Conservation (phyloP, 23 red algal genomes). For the Gracilaria gracilis region DNA sequence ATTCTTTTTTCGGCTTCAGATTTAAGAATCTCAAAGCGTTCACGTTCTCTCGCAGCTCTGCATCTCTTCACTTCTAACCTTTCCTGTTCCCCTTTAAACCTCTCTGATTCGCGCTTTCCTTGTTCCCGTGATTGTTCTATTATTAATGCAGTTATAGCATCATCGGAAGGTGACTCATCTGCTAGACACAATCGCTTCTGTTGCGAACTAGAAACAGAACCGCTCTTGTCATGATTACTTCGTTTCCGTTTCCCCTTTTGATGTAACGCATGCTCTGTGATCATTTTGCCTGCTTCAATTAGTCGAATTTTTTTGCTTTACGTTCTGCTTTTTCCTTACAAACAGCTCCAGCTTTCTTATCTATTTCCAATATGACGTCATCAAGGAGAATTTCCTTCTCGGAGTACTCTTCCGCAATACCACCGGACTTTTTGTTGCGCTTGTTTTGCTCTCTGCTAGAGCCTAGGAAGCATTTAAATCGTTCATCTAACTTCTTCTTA, state of each 20-base stretch:
- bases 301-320: not conserved
- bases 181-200: no score
- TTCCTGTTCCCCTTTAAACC: not conserved
- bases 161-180: not conserved
- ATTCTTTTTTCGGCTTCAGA: not conserved
- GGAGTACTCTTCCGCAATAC: constrained; percentile 27
- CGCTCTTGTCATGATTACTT: not conserved
- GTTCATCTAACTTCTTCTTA: not conserved
- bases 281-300: constrained; percentile 21
- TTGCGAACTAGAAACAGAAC: not conserved
- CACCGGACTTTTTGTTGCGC: not conserved
- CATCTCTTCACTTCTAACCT: not conserved
- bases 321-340: constrained; percentile 16
- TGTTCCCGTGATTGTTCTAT: not conserved
- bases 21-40: constrained; percentile 26
- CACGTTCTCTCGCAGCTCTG: not conserved
- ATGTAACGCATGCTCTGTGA: constrained; percentile 17
- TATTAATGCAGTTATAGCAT: not conserved
- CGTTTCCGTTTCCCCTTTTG: not conserved
- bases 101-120: not conserved
- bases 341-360: not conserved
- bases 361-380: constrained; percentile 45
- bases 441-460: constrained; percentile 9
- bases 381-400: constrained; percentile 36
- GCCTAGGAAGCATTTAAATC: constrained; percentile 5